Conservation (phyloP, 2,329 filamentous ascomycete species). For the Verticillium dahliae region DNA sequence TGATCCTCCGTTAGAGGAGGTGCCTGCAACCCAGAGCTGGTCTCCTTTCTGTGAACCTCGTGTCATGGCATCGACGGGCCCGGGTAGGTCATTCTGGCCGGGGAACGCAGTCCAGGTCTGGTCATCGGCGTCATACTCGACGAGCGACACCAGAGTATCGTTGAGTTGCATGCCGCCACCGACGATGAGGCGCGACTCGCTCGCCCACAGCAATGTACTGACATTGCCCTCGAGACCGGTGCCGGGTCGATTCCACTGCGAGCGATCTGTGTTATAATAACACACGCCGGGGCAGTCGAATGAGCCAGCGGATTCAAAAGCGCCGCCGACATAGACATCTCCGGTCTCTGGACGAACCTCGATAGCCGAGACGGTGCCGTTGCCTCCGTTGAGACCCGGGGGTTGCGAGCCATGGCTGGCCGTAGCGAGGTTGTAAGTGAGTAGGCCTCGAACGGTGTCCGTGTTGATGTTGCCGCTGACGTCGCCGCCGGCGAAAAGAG, state of each 20-base stretch:
- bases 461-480: conserved; percentile 65
- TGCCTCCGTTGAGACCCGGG: conserved; percentile 65
- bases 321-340: conserved; percentile 80
- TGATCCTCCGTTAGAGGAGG: conserved; percentile 51
- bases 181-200: conserved; percentile 63
- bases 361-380: conserved; percentile 71
- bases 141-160: conserved; percentile 56
- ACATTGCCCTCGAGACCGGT: conserved; percentile 65
- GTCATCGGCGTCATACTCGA: conserved; percentile 63
- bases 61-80: conserved; percentile 70
- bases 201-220: conserved; percentile 69
- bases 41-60: conserved; percentile 65
- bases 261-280: conserved; percentile 61
- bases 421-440: conserved; percentile 69
- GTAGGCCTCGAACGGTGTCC: conserved; percentile 61
- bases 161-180: conserved; percentile 70
- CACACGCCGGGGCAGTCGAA: conserved; percentile 80
- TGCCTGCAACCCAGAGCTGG: conserved; percentile 78
- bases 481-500: conserved; percentile 76
- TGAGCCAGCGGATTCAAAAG: conserved; percentile 75
- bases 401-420: conserved; percentile 63
- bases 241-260: conserved; percentile 77
- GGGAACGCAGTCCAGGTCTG: conserved; percentile 60
- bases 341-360: conserved; percentile 61
- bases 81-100: conserved; percentile 63